Conservation (phyloP, 345 rosid genomes). For the Salix exigua region DNA sequence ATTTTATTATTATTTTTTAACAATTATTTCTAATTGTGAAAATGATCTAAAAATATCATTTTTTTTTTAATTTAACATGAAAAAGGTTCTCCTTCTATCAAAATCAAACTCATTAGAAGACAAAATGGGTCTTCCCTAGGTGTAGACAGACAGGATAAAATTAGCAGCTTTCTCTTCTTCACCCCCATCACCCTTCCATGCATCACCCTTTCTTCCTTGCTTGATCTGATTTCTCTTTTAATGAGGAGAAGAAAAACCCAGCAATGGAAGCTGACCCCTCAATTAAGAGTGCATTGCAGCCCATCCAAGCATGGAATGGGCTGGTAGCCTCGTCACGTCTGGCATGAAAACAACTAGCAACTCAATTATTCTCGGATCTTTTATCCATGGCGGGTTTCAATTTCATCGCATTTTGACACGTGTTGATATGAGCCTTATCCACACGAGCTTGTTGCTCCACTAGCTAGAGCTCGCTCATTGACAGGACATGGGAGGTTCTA, state of each 20-base stretch:
- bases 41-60: no score
- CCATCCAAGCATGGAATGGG: conserved; percentile 38
- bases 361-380: not conserved
- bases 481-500: not conserved
- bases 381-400: not conserved
- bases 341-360: not conserved
- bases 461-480: not conserved
- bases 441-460: not conserved
- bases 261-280: conserved; percentile 19
- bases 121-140: conserved; percentile 13
- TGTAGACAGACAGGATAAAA: conserved; percentile 1
- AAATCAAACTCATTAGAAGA: conserved; percentile 23
- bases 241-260: not conserved
- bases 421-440: conserved; percentile 28
- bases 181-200: not conserved
- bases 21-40: no score
- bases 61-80: not conserved
- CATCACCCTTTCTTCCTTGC: not conserved
- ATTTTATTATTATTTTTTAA: no score
- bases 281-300: conserved; percentile 14
- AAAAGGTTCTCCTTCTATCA: not conserved
- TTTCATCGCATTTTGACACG: conserved; percentile 14
- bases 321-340: not conserved
- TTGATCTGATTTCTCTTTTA: not conserved
- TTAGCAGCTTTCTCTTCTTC: conserved; percentile 3